Percentiles rank a stretch among this genome's conserved stretches.
Conservation (phyloP, 441 rosid genomes). For the Flueggea neowawraea region DNA sequence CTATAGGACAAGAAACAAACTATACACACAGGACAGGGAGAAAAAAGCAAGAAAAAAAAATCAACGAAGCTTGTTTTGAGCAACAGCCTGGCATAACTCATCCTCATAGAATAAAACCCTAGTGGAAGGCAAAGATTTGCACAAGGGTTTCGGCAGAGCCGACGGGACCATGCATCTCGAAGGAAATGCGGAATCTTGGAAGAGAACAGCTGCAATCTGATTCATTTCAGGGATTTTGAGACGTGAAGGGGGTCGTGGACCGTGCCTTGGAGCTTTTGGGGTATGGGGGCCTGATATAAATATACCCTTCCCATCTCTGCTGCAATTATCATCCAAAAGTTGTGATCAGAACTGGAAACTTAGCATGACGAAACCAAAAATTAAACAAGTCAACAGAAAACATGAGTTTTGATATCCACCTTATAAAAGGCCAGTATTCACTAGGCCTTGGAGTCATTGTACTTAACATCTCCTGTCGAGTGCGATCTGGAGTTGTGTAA, state of each 20-base stretch:
- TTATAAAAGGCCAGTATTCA: slow-evolving; percentile 80
- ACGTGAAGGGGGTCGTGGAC: slow-evolving; percentile 82
- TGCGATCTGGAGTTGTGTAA: slow-evolving; percentile 89
- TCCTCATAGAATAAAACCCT: slow-evolving; percentile 89
- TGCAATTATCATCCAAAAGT: slow-evolving; percentile 22
- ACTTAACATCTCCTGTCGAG: slow-evolving; percentile 78
- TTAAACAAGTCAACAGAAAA: neutral
- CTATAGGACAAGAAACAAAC: slow-evolving; percentile 31
- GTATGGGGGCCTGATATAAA: slow-evolving; percentile 61
- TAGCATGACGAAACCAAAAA: neutral
- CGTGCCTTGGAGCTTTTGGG: slow-evolving; percentile 92
- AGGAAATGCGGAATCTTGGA: slow-evolving; percentile 78
- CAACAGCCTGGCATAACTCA: slow-evolving; percentile 95
- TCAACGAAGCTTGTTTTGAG: slow-evolving; percentile 91
- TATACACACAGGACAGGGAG: slow-evolving; percentile 31
- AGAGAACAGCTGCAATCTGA: slow-evolving; percentile 88
- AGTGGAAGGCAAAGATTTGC: slow-evolving; percentile 86
- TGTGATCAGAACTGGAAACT: slow-evolving; percentile 3
- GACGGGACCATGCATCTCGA: slow-evolving; percentile 78
- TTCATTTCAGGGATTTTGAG: slow-evolving; percentile 66
- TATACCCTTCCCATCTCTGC: slow-evolving; percentile 60
- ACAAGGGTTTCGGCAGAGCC: slow-evolving; percentile 66
- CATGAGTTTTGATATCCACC: slow-evolving; percentile 31
- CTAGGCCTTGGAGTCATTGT: slow-evolving; percentile 69
- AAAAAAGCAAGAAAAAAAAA: slow-evolving; percentile 7